Evolutionary conservation across 2,329 filamentous ascomycete species (phyloP), one percentile per base, ranked within the genome.

Genomic region (Penicillium oxalicum): DNA sequence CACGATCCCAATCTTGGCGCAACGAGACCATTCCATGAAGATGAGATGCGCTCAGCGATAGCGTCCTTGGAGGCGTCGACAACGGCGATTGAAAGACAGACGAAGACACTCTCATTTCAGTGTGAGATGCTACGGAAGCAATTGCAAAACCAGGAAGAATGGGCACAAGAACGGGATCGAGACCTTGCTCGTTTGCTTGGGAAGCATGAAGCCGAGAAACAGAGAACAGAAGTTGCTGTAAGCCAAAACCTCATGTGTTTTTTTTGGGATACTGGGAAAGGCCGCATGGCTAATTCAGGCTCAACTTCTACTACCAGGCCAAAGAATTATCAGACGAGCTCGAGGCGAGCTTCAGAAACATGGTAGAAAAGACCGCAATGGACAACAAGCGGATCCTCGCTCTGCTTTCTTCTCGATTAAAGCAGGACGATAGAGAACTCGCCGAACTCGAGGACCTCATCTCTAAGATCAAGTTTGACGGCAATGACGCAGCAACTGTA

Each of bases 11-110:
- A 64, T 26, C 48, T 68, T 13, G 47, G 54, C 38, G 57, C 62
- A 40, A 68, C 61, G 12, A 63, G 67, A 54, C 67, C 69, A n/a
- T 55, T 73, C 44, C 57, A 68, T 5, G 70, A 72, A 44, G 61
- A 64, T 24, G 69, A 72, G 40, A 62, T 73, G 38, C 65, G 55
- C 44, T 56, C 42, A 43, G 62, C 69, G 27, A 70, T 70, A 42
- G 55, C 63, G 40, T 60, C 58, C 8, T 57, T 73, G 32, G 63
- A 68, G 43, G 55, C 59, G n/a, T 71, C 69, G 7, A 72, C 70
- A 1, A 58, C 57, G 7, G 59, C 60, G 5, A 64, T 68, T 35
- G 56, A 65, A 27, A 63, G 58, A 52, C 69, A 71, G 45, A 65
- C 62, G 0, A 53, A 65, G 34, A 59, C 59, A 2, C 43, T 72